Conservation (phyloP, 2,329 filamentous ascomycete genomes). For the Penicillium sp. region DNA sequence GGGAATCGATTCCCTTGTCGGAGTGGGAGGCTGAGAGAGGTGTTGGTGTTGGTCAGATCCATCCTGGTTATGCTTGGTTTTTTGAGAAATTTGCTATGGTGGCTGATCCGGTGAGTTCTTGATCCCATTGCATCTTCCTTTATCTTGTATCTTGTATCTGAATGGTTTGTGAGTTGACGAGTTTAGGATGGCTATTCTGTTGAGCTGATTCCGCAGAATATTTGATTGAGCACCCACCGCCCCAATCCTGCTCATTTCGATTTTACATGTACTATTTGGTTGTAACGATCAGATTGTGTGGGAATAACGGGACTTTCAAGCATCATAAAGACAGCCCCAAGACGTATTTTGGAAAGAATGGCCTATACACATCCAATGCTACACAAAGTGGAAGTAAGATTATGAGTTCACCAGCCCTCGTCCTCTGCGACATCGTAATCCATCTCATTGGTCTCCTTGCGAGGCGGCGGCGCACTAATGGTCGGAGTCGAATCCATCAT, state of each 20-base stretch:
- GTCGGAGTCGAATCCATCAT: conserved; percentile 34
- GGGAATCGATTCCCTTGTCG: conserved; percentile 37
- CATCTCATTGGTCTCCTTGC: conserved; percentile 38
- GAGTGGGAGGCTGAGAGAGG: conserved; percentile 40
- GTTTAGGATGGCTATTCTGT: conserved; percentile 40
- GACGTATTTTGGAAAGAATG: conserved; percentile 2
- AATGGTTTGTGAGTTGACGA: no score
- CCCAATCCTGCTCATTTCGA: no score
- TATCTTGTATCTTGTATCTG: no score
- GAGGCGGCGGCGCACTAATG: conserved; percentile 17
- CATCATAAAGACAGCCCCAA: background rate
- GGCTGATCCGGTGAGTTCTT: conserved; percentile 41
- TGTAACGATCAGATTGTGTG: background rate
- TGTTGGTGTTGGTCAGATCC: conserved; percentile 37
- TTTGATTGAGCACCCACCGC: no score
- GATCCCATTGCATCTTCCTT: no score
- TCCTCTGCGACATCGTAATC: conserved; percentile 59
- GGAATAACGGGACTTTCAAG: background rate
- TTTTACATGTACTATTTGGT: no score
- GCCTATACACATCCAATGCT: conserved; percentile 7
- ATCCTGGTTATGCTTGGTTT: conserved; percentile 38
- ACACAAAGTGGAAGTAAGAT: conserved; percentile 5
- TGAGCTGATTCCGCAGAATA: conserved; percentile 37
- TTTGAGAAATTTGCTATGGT: conserved; percentile 44
- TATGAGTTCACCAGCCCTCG: conserved; percentile 44